Evolutionary conservation across 169 alveolate species (phyloP).

Genomic region (Plasmodium gonderi): DNA sequence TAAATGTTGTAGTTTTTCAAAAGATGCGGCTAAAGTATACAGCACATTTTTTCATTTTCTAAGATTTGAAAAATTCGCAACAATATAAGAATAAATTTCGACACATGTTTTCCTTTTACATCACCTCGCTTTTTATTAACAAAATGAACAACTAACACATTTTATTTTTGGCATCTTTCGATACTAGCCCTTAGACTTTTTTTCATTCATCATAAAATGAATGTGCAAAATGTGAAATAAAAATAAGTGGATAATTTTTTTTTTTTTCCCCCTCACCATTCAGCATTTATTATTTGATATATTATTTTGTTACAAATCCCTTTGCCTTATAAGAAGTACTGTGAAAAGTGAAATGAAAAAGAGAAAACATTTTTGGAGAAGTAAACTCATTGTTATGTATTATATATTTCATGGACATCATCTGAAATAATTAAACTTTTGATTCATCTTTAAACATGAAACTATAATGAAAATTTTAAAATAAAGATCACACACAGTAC

Average conservation of each 20-base stretch:
- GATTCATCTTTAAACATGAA: background rate
- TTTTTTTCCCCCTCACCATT: background rate
- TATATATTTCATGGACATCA: background rate
- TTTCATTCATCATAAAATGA: background rate
- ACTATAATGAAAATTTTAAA: background rate
- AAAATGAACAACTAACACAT: background rate
- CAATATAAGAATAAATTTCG: background rate
- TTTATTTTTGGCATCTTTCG: background rate
- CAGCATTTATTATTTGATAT: background rate
- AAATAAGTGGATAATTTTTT: background rate
- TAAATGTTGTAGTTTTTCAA: background rate
- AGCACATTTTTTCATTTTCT: background rate
- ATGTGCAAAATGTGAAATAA: slow-evolving; percentile 8
- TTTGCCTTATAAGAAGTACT: background rate
- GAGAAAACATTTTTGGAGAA: background rate
- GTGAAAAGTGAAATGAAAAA: background rate
- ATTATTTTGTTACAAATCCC: background rate
- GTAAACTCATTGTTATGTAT: background rate
- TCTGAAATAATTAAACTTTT: background rate
- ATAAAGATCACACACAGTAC: background rate
- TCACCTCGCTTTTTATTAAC: background rate
- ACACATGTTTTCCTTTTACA: background rate
- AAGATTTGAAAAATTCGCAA: background rate
- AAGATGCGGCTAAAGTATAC: background rate
- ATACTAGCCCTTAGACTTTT: background rate